phyloP scores from a whole-genome alignment of 768 basidiomycete species.

The Lactarius hengduanensis region DNA sequence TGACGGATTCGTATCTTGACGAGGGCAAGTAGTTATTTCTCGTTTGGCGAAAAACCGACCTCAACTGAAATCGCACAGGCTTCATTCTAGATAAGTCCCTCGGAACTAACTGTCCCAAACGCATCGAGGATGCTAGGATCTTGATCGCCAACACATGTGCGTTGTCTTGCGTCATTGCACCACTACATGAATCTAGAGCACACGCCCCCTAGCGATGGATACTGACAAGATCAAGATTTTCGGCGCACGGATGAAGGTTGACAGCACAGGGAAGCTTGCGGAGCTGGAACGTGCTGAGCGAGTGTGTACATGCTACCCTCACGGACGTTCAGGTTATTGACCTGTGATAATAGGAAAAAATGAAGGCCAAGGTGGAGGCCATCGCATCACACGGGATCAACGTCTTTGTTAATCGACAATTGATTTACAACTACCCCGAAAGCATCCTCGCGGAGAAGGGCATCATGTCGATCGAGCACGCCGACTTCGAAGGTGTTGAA shows the following conservation, averaged over 20 bases:
- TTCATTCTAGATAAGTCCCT: conserved; percentile 98
- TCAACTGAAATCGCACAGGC: conserved; percentile 46
- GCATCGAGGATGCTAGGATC: conserved; percentile 92
- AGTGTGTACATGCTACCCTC: conserved; percentile 41
- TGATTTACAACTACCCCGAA: conserved; percentile 99
- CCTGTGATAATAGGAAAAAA: conserved; percentile 76
- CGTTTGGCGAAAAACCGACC: background rate
- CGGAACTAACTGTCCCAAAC: conserved; percentile 91
- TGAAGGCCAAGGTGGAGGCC: conserved; percentile 96
- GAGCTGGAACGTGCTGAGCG: conserved; percentile 96
- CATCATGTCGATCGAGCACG: conserved; percentile 96
- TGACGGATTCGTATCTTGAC: conserved; percentile 97
- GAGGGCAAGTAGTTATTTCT: conserved; percentile 57
- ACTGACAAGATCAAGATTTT: conserved; percentile 99
- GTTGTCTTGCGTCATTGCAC: conserved; percentile 33
- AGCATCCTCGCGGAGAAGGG: conserved; percentile 92
- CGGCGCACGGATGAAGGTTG: conserved; percentile 93
- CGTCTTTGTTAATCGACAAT: conserved; percentile 95
- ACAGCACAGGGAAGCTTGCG: conserved; percentile 93
- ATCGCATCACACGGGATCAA: conserved; percentile 96
- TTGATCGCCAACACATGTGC: conserved; percentile 97
- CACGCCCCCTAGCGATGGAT: conserved; percentile 80
- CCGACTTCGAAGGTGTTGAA: conserved; percentile 99
- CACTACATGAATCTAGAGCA: conserved; percentile 7
- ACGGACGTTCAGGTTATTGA: conserved; percentile 1